Evolutionary conservation across 768 basidiomycete species (phyloP), one percentile per base, ranked within the genome.

Genomic region (Tylopilus felleus): DNA sequence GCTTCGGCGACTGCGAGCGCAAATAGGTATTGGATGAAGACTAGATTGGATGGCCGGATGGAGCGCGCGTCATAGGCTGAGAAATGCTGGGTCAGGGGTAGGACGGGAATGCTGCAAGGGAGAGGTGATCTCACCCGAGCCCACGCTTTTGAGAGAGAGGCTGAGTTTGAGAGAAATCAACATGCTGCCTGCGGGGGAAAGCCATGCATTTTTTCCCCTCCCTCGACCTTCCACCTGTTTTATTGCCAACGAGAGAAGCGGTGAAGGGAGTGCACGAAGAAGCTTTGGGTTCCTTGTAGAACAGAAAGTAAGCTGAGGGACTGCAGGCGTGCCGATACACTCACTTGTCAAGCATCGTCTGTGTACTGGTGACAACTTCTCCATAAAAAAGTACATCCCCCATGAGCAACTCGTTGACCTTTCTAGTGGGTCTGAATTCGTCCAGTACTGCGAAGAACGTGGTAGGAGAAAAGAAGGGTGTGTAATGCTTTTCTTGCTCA

Each of bases 11-110:
- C 86, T 1, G 94, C 93, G 38, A 98, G 74, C 0, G 88, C 88
- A 57, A 89, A 90, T 5, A 99, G 79, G 68, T 99, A 98, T 65
- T 99, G 97, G 10, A 95, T 72, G 66, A 98, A 97, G 23, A 98
- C 93, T 35, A 98, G 78, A 53, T 84, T 85, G 21, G 75, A 73
- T 0, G 83, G 31, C 6, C 51, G 64, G 45, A 71, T 58, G 17
- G 62, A 55, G 14, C 36, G 49, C 19, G 50, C 14, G 33, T 35
- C 44, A 28, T 49, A 2, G 12, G n/a, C 60, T 60, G 41, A 27
- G n/a, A 29, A 16, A 12, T 14, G 14, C 6, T 5, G 21, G 8
- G 14, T 43, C 52, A 42, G 23, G 6, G 19, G 8, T 31, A 33
- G 27, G 19, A 19, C 8, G n/a, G 4, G 40, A 33, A 25, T 50